Evolutionary conservation across 2,329 filamentous ascomycete genomes (phyloP).

Genomic region (Aspergillus brasiliensis): DNA sequence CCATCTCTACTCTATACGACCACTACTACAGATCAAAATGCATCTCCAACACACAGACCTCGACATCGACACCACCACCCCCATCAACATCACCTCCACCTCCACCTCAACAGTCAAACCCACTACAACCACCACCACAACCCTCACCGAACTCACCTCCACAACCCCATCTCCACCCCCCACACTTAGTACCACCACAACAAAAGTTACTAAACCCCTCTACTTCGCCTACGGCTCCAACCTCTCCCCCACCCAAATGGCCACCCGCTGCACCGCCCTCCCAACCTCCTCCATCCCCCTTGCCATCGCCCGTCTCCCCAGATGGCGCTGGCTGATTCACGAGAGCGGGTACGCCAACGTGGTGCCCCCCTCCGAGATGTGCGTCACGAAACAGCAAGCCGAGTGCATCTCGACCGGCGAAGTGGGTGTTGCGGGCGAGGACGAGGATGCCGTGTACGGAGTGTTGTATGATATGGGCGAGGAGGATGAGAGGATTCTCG

Average conservation of each 20-base stretch:
- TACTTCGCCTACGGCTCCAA: conserved; percentile 51
- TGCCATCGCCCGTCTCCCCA: conserved; percentile 41
- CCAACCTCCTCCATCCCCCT: conserved; percentile 39
- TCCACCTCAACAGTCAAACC: background rate
- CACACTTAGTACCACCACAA: conserved; percentile 10
- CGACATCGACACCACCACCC: background rate
- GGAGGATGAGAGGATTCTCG: conserved; percentile 39
- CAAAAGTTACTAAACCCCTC: conserved; percentile 28
- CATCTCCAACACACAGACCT: conserved; percentile 6
- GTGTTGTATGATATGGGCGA: conserved; percentile 45
- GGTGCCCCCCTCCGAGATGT: conserved; percentile 29
- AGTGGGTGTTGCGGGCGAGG: conserved; percentile 16
- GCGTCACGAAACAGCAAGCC: conserved; percentile 18
- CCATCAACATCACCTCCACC: conserved; percentile 2
- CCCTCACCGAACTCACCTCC: conserved; percentile 1
- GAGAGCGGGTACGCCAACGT: conserved; percentile 47
- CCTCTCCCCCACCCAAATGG: conserved; percentile 46
- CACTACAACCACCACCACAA: conserved; percentile 9
- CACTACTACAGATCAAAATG: conserved; percentile 1
- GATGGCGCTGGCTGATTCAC: conserved; percentile 47
- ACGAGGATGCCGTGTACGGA: conserved; percentile 38
- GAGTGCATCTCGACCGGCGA: too few species aligned
- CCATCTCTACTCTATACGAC: too few species aligned
- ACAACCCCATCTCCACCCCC: conserved; percentile 22
- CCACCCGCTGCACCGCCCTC: conserved; percentile 35